phyloP scores from a whole-genome alignment of 2,329 filamentous ascomycete species.

The Aureobasidium musti region DNA sequence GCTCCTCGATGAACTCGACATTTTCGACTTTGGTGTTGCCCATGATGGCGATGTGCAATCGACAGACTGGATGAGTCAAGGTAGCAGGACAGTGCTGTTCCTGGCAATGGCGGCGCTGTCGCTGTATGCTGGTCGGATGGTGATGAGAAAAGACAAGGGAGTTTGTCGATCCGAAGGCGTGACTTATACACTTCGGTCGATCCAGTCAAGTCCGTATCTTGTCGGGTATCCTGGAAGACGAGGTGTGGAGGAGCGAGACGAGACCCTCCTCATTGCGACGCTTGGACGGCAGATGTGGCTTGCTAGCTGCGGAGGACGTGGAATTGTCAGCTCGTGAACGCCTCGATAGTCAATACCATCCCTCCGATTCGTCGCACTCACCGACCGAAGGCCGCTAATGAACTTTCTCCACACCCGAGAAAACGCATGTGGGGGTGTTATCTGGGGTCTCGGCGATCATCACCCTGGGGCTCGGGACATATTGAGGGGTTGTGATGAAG shows the following conservation, averaged over 20 bases:
- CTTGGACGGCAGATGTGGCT: conserved; percentile 12
- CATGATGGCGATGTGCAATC: background rate
- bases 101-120: background rate
- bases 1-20: conserved; percentile 28
- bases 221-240: background rate
- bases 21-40: conserved; percentile 29
- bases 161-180: conserved; percentile 9
- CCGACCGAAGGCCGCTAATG: conserved; percentile 14
- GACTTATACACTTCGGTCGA: conserved; percentile 25
- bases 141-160: conserved; percentile 2
- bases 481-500: background rate
- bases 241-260: conserved; percentile 18
- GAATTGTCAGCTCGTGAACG: background rate
- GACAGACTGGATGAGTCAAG: background rate
- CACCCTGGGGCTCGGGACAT: conserved; percentile 14
- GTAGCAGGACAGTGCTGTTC: background rate
- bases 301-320: conserved; percentile 5
- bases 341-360: background rate
- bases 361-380: conserved; percentile 1
- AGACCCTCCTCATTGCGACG: background rate
- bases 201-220: background rate
- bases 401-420: background rate
- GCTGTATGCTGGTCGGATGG: background rate
- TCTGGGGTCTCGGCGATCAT: conserved; percentile 18
- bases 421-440: background rate